Percentiles rank a stretch among this genome's conserved stretches.
Evolutionary conservation across 768 basidiomycete genomes (phyloP).

Genomic region (Postia placenta): DNA sequence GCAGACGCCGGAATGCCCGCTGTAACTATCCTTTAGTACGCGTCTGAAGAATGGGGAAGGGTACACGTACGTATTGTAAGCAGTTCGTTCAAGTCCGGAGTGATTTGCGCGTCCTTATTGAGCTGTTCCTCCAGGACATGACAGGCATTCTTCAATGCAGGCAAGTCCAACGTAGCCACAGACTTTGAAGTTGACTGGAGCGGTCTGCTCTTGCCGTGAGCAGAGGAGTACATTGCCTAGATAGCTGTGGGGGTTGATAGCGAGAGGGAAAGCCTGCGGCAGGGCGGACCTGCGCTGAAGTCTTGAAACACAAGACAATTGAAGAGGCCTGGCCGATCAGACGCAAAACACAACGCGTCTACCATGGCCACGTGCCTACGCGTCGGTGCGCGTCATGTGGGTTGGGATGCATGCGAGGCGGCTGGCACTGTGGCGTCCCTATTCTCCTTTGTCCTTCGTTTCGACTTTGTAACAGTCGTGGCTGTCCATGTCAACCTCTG

Average conservation of each 20-base stretch:
- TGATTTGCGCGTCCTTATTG: conserved; percentile 63
- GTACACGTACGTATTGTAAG: conserved; percentile 48
- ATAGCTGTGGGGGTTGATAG: conserved; percentile 9
- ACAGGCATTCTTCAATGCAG: conserved; percentile 60
- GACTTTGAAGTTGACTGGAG: conserved; percentile 18
- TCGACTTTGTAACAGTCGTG: too few relatives aligned
- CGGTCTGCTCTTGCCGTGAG: conserved; percentile 7
- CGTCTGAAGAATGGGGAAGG: too few relatives aligned
- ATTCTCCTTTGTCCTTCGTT: too few relatives aligned
- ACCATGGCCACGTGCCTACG: background rate
- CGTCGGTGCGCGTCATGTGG: background rate
- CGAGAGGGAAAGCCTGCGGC: too few relatives aligned
- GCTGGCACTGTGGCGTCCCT: too few relatives aligned
- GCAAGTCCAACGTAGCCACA: conserved; percentile 44
- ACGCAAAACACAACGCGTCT: background rate
- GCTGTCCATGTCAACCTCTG: too few relatives aligned
- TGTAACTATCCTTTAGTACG: conserved; percentile 21
- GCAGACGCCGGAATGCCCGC: conserved; percentile 65
- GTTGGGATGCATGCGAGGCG: too few relatives aligned
- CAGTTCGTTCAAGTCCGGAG: conserved; percentile 72
- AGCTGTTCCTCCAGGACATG: conserved; percentile 63
- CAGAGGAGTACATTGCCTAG: conserved; percentile 1
- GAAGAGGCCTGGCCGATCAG: background rate
- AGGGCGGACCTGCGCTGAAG: too few relatives aligned
- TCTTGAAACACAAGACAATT: too few relatives aligned